These are phyloP conservation scores for Orbilia oligospora DNA, from an alignment of 2,329 filamentous ascomycete species.

Conservation along the genomic window DNA sequence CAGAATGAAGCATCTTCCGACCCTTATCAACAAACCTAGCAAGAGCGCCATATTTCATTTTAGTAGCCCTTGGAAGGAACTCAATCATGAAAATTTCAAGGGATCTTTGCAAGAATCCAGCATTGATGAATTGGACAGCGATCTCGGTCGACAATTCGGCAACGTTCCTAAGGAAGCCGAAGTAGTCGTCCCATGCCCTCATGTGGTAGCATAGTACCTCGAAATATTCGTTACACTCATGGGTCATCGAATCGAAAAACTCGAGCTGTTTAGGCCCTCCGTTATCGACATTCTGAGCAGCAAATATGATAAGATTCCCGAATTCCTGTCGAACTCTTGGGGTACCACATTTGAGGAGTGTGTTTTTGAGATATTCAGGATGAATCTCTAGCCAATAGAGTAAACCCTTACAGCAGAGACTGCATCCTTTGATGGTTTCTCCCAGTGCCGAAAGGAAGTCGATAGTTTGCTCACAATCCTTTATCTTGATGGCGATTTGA, in stretches of 20 bases:
- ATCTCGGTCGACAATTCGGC: slow-evolving; percentile 75
- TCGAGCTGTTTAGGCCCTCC: slow-evolving; percentile 50
- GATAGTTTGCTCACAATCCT: slow-evolving; percentile 77
- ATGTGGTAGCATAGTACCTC: slow-evolving; percentile 70
- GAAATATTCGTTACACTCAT: slow-evolving; percentile 61
- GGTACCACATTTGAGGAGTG: slow-evolving; percentile 63
- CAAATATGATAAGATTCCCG: slow-evolving; percentile 62
- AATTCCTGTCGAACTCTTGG: slow-evolving; percentile 62
- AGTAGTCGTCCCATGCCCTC: slow-evolving; percentile 83
- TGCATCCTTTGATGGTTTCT: slow-evolving; percentile 70
- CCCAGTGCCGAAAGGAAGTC: slow-evolving; percentile 70
- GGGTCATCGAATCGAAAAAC: slow-evolving; percentile 60
- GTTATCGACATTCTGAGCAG: slow-evolving; percentile 61
- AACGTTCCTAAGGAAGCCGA: slow-evolving; percentile 78
- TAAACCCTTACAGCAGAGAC: slow-evolving; percentile 62
- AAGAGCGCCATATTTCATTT: slow-evolving; percentile 70
- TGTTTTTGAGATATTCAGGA: slow-evolving; percentile 60
- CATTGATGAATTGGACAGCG: slow-evolving; percentile 73
- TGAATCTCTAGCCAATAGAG: slow-evolving; percentile 62
- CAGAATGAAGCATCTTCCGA: slow-evolving; percentile 68
- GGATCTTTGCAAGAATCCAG: slow-evolving; percentile 74
- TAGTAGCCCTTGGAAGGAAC: slow-evolving; percentile 67
- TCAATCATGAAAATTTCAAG: slow-evolving; percentile 76
- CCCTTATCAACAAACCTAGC: slow-evolving; percentile 69
- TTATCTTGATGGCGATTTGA: slow-evolving; percentile 80